phyloP scores from a whole-genome alignment of 73 alveolate genomes.

The Stentor coeruleus region DNA sequence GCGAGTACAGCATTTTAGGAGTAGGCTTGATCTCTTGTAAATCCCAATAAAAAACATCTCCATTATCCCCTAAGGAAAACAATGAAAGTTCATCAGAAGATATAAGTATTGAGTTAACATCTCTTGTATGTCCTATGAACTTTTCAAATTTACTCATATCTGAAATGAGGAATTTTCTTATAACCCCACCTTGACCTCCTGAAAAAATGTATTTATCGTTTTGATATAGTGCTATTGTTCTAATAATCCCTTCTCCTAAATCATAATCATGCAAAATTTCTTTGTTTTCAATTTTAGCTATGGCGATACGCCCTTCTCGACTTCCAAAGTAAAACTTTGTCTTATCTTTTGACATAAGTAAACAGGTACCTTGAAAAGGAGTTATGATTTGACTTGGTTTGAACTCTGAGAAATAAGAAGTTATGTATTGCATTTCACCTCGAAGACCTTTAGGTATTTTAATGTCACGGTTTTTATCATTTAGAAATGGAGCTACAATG shows the following conservation, averaged over 20 bases:
- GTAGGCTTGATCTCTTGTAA: background rate
- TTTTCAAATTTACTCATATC: background rate
- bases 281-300: background rate
- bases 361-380: conserved; percentile 12
- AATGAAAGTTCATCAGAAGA: background rate
- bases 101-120: background rate
- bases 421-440: background rate
- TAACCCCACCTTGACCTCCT: conserved; percentile 1
- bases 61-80: background rate
- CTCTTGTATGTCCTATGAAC: background rate
- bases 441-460: too few species aligned
- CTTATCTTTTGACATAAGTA: background rate
- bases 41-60: background rate
- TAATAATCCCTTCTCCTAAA: background rate
- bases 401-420: background rate
- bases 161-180: background rate
- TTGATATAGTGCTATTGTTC: background rate
- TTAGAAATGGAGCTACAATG: too few species aligned
- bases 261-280: background rate
- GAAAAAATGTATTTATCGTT: background rate
- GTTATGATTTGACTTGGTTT: background rate
- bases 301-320: background rate
- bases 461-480: too few species aligned
- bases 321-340: background rate
- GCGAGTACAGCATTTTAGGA: background rate